Conservation (phyloP, 2,329 filamentous ascomycete genomes). For the Fusarium longipes region DNA sequence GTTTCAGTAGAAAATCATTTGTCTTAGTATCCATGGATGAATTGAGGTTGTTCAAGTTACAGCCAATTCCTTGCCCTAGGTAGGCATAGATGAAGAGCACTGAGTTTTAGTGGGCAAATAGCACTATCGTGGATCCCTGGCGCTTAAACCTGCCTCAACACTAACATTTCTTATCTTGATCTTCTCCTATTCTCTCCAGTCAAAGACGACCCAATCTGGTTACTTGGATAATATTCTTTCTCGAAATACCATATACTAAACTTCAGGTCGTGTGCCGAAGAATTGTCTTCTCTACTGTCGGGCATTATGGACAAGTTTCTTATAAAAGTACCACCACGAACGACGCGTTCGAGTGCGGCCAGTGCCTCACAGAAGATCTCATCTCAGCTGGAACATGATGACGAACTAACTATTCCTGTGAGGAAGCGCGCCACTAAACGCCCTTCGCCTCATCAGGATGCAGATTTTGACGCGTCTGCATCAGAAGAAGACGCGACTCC, state of each 20-base stretch:
- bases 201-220: neutral
- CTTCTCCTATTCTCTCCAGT: neutral
- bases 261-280: no score
- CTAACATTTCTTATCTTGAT: neutral
- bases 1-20: neutral
- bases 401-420: neutral
- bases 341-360: slow-evolving; percentile 37
- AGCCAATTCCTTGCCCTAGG: slow-evolving; percentile 12
- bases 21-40: no score
- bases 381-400: slow-evolving; percentile 32
- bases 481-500: slow-evolving; percentile 39
- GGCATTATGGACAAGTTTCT: slow-evolving; percentile 16
- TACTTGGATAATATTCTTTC: neutral
- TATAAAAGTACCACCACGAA: slow-evolving; percentile 21
- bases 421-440: slow-evolving; percentile 27
- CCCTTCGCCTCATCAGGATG: slow-evolving; percentile 14
- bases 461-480: slow-evolving; percentile 42
- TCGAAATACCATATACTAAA: neutral
- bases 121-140: neutral
- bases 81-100: neutral
- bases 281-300: neutral
- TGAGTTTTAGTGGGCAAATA: neutral
- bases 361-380: slow-evolving; percentile 38
- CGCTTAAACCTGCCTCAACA: neutral
- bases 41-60: no score